These are phyloP conservation scores for Ophiostoma perfectum DNA, from an alignment of 2,329 filamentous ascomycete species.

Conservation along the genomic window DNA sequence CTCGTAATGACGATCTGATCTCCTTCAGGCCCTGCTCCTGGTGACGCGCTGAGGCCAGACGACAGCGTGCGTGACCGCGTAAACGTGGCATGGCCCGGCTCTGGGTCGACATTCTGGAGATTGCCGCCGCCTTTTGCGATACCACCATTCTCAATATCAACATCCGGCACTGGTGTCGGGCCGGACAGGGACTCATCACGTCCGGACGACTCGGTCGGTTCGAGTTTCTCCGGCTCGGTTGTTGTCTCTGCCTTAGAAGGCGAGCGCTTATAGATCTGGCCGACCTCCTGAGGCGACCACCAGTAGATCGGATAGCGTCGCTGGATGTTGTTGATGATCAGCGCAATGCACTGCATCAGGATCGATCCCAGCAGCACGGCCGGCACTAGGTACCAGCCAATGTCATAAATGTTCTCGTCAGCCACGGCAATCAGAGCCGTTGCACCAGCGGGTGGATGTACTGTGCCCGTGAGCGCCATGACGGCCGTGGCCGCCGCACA, in stretches of 20 bases:
- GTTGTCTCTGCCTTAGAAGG: not conserved
- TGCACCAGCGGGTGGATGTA: constrained; percentile 69
- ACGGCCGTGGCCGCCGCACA: constrained; percentile 57
- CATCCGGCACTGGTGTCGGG: not conserved
- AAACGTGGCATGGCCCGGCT: constrained; percentile 3
- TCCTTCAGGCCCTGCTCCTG: not conserved
- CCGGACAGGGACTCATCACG: not conserved
- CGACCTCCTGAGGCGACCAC: constrained; percentile 52
- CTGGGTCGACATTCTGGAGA: not conserved
- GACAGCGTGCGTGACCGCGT: constrained; percentile 5
- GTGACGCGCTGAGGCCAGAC: not conserved
- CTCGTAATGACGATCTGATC: constrained; percentile 16
- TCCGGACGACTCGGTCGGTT: constrained; percentile 4
- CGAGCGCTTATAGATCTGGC: constrained; percentile 26
- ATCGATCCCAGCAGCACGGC: constrained; percentile 55
- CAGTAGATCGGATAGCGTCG: constrained; percentile 64
- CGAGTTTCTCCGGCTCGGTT: not conserved
- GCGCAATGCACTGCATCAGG: constrained; percentile 57
- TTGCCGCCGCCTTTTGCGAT: not conserved
- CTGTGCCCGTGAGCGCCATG: constrained; percentile 66
- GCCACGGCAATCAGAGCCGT: constrained; percentile 65
- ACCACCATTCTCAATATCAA: not conserved
- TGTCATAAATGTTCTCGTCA: constrained; percentile 44
- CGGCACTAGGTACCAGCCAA: constrained; percentile 67
- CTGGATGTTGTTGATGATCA: constrained; percentile 65